Percentiles rank a stretch among this genome's conserved stretches.
Evolutionary conservation across 805 yeast species (phyloP).

Genomic region (Candida glaebosa): DNA sequence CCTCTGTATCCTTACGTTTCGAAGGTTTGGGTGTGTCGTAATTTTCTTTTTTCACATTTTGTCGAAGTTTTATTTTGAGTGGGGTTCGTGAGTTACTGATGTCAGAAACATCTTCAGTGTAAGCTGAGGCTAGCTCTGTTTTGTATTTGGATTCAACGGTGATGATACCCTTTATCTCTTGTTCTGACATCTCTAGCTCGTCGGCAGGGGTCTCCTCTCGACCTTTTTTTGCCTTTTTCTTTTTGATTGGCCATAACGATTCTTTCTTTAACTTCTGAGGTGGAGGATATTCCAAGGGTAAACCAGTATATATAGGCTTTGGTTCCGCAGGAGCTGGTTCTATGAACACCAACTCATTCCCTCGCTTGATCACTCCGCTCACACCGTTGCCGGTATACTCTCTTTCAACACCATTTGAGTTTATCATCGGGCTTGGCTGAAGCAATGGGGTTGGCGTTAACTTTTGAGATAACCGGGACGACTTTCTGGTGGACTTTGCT

Average conservation of each 20-base stretch:
- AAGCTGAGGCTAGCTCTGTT: conserved; percentile 6
- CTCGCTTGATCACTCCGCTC: conserved; percentile 10
- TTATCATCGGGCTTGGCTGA: conserved; percentile 10
- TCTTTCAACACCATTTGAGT: not conserved
- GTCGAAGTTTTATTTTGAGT: conserved; percentile 5
- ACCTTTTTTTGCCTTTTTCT: conserved; percentile 16
- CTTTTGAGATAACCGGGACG: conserved; percentile 8
- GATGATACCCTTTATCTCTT: conserved; percentile 11
- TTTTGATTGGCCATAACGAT: conserved; percentile 46
- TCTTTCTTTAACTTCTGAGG: conserved; percentile 55
- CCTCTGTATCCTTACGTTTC: conserved; percentile 3
- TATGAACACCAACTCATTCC: conserved; percentile 31
- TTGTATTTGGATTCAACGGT: conserved; percentile 12
- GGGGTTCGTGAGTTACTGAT: not conserved
- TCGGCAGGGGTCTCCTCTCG: conserved; percentile 11
- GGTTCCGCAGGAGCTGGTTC: conserved; percentile 62
- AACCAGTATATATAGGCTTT: conserved; percentile 63
- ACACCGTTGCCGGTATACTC: conserved; percentile 2
- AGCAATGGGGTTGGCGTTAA: not conserved
- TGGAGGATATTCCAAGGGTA: conserved; percentile 70
- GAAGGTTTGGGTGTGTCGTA: conserved; percentile 8
- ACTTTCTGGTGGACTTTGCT: conserved; percentile 3
- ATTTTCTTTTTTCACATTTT: conserved; percentile 3
- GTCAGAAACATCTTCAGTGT: not conserved
- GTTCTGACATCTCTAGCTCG: conserved; percentile 14